Evolutionary conservation across 2,329 filamentous ascomycete genomes (phyloP), one percentile per base, ranked within the genome.

Genomic region (Trichoderma sp.): DNA sequence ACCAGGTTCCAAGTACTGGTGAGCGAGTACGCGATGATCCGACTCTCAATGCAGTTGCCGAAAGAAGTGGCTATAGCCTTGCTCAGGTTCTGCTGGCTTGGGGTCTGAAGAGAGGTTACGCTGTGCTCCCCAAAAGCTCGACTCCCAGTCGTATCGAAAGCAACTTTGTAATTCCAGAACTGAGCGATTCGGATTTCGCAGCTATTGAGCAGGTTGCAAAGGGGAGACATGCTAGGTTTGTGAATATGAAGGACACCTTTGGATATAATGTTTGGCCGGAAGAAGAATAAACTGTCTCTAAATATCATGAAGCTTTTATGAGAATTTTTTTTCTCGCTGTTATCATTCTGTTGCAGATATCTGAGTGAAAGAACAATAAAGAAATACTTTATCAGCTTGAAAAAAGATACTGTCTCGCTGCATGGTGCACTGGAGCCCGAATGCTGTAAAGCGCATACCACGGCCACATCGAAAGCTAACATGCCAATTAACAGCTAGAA

Each of bases 101-200:
- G 93, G 93, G 93, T 74, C 83, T 97, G 70, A 89, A 92, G 80
- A 90, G 94, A 79, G 93, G 92, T 72, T 93, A 91, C 85, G 92
- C 89, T 75, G 93, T 97, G 67, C 94, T 97, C 77, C 93, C 93
- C 77, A 97, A 97, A 87, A 92, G 88, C 67, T 92, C 95, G 72
- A 94, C 88, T 75, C 87, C 90, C 75, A 85, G 85, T 68, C 88
- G 93, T 55, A 94, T 97, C 77, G 85, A 92, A 82, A 88, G 84
- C 74, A 97, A 97, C 86, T 93, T 90, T 12, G 34, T 32, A 15
- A 61, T 68, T 34, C 66, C 66, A 17, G 55, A 68, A 11, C 13
- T 68, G 15, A 61, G 36, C 15, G 66, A 68, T 3, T 28, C 13
- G 1, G 66, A 68, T 17, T 68, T 68, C 30, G 55, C 26, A 23